These are phyloP conservation scores for Alternaria alternata DNA, from an alignment of 2,329 filamentous ascomycete genomes.

Conservation along the genomic window DNA sequence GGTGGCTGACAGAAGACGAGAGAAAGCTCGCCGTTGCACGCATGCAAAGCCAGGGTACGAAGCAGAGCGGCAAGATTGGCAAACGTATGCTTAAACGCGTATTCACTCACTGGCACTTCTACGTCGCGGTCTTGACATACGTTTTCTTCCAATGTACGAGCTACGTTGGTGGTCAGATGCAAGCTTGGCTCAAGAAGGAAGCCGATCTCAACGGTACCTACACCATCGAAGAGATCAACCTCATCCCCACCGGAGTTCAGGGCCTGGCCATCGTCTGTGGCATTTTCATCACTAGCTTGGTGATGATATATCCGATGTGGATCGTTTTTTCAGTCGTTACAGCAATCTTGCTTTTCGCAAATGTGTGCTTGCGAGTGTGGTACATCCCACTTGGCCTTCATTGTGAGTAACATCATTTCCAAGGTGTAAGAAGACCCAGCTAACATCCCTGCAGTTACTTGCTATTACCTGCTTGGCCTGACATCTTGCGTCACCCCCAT, in stretches of 20 bases:
- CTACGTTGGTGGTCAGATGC: slow-evolving; percentile 58
- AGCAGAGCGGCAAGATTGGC: slow-evolving; percentile 50
- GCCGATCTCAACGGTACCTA: slow-evolving; percentile 44
- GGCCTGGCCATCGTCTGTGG: slow-evolving; percentile 57
- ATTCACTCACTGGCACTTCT: slow-evolving; percentile 58
- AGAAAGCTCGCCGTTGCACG: slow-evolving; percentile 32
- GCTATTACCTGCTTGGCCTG: slow-evolving; percentile 36
- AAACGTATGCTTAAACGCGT: slow-evolving; percentile 56
- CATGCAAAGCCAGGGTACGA: slow-evolving; percentile 33
- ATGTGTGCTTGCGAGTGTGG: slow-evolving; percentile 58
- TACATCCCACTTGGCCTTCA: slow-evolving; percentile 54
- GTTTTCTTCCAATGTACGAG: slow-evolving; percentile 44
- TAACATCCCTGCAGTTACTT: slow-evolving; percentile 25
- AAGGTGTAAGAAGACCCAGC: neutral
- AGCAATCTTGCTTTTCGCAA: slow-evolving; percentile 51
- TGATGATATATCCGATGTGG: slow-evolving; percentile 59
- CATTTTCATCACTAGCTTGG: slow-evolving; percentile 58
- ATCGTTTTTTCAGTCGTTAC: slow-evolving; percentile 53
- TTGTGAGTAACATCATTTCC: slow-evolving; percentile 22
- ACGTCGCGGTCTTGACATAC: slow-evolving; percentile 57
- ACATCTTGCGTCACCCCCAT: slow-evolving; percentile 38
- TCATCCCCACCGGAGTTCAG: slow-evolving; percentile 58
- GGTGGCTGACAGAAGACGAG: slow-evolving; percentile 53
- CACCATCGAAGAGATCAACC: slow-evolving; percentile 57
- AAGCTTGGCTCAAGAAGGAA: slow-evolving; percentile 59